Evolutionary conservation across 345 rosid species (phyloP), one percentile per base, ranked within the genome.

Genomic region (Corchorus capsularis): DNA sequence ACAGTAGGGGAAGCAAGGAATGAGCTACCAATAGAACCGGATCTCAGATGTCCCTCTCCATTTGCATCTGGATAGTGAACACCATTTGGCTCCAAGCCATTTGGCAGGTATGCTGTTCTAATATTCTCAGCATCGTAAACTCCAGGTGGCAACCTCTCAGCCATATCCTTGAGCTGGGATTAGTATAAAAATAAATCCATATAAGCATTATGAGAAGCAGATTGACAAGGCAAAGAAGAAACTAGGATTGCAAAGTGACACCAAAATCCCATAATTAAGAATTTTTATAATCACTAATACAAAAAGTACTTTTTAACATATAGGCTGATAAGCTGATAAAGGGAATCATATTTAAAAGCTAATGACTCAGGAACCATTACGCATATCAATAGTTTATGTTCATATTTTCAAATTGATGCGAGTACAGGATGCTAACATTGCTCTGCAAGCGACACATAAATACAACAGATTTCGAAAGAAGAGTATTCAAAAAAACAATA

Each of bases 161-260:
- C 93, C 85, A 96, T 89, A 71, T 93, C 94, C 88, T 93, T 96
- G 72, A 96, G 92, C 98, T 96, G 89, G 56, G 70, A 74, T 64
- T 72, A 77, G 37, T 45, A 79, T 27, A 50, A n/a, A 77, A 67
- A 73, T n/a, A n/a, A n/a, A n/a, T n/a, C n/a, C n/a, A n/a, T n/a
- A n/a, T n/a, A n/a, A n/a, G n/a, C n/a, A n/a, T n/a, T n/a, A n/a
- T n/a, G n/a, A n/a, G n/a, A n/a, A n/a, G n/a, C n/a, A n/a, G n/a
- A n/a, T n/a, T n/a, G n/a, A n/a, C n/a, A n/a, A n/a, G n/a, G n/a
- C n/a, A n/a, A n/a, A n/a, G n/a, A n/a, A n/a, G n/a, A n/a, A n/a
- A n/a, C n/a, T n/a, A n/a, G n/a, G n/a, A n/a, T n/a, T n/a, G n/a
- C n/a, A n/a, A n/a, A n/a, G n/a, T n/a, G n/a, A n/a, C n/a, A n/a